A percentile compares a stretch with the other conserved stretches of the same genome.
These are phyloP conservation scores for Salvia splendens DNA, from an alignment of 257 asterid genomes.

Conservation along the genomic window DNA sequence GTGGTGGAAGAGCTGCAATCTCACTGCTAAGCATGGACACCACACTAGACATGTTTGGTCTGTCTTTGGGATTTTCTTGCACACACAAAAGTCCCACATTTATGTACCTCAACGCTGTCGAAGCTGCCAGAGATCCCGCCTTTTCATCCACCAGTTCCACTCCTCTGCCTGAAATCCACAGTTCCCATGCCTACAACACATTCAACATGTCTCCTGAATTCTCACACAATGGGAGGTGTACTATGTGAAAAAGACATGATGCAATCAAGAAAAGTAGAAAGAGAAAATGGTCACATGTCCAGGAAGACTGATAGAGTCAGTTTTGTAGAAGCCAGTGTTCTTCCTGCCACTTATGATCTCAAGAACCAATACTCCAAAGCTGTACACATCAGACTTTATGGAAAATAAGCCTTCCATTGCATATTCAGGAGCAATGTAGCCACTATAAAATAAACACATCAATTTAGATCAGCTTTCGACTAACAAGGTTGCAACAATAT, in stretches of 20 bases:
- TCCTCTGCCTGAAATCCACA: constrained; percentile 43
- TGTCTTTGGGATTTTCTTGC: constrained; percentile 43
- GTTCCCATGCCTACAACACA: constrained; percentile 41
- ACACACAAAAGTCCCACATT: constrained; percentile 51
- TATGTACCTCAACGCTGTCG: constrained; percentile 35
- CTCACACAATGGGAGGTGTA: background rate
- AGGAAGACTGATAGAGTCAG: constrained; percentile 41
- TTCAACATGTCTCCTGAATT: background rate
- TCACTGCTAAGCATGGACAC: constrained; percentile 44
- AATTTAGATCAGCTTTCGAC: no score
- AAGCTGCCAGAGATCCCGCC: constrained; percentile 11
- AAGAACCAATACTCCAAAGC: constrained; percentile 49
- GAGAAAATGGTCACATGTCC: constrained; percentile 36
- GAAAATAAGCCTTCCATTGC: constrained; percentile 49
- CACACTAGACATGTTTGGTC: constrained; percentile 44
- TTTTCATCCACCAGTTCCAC: constrained; percentile 39
- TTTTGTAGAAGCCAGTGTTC: constrained; percentile 46
- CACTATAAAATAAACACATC: constrained; percentile 25
- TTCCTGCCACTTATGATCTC: constrained; percentile 55
- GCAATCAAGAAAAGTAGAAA: no score
- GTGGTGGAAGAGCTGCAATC: constrained; percentile 37
- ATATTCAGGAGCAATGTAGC: constrained; percentile 59
- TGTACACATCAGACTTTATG: constrained; percentile 48
- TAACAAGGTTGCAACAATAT: no score
- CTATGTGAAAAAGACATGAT: background rate